A percentile compares a stretch with the other conserved stretches of the same genome.
Conservation (phyloP, 768 basidiomycete genomes). For the Suillus clintonianus region DNA sequence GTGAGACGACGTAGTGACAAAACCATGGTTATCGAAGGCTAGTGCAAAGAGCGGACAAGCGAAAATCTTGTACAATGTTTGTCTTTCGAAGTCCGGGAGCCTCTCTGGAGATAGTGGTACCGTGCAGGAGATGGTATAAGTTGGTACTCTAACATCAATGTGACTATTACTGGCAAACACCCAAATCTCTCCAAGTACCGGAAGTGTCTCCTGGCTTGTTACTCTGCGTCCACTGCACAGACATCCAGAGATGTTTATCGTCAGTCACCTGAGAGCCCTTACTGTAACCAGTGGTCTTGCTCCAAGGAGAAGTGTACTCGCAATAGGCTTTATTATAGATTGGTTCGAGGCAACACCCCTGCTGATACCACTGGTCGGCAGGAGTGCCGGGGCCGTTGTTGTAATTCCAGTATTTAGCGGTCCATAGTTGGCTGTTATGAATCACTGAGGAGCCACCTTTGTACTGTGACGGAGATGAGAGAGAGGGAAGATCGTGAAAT, state of each 20-base stretch:
- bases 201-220: constrained; percentile 26
- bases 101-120: too few relatives aligned
- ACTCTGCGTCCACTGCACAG: constrained; percentile 20
- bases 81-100: too few relatives aligned
- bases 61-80: too few relatives aligned
- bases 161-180: too few relatives aligned
- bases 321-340: constrained; percentile 24
- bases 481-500: rapidly evolving
- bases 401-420: constrained; percentile 26
- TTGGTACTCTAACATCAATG: too few relatives aligned
- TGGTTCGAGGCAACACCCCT: constrained; percentile 17
- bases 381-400: constrained; percentile 17
- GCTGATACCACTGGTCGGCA: constrained; percentile 19
- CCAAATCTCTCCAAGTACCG: constrained; percentile 23
- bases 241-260: constrained; percentile 17
- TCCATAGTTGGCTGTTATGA: constrained; percentile 18
- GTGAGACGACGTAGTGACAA: too few relatives aligned
- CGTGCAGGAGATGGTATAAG: too few relatives aligned
- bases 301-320: constrained; percentile 18
- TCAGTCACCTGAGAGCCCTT: constrained; percentile 15
- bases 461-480: constrained; percentile 19
- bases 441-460: constrained; percentile 21
- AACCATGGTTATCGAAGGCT: too few relatives aligned
- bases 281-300: constrained; percentile 12
- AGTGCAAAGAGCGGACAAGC: too few relatives aligned